Conservation (phyloP, 306 rosid species). For the Quercus alba region DNA sequence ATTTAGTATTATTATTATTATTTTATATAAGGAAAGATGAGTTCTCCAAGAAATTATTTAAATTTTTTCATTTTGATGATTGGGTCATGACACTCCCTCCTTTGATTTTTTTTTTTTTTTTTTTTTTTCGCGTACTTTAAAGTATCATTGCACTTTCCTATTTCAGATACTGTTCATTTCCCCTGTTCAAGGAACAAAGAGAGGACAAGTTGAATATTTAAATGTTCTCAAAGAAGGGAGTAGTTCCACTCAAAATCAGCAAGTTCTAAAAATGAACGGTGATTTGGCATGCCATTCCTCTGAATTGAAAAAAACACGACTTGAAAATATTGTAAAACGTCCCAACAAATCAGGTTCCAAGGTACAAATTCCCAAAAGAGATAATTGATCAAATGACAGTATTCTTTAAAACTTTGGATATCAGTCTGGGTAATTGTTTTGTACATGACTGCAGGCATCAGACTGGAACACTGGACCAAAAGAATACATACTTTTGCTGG, state of each 20-base stretch:
- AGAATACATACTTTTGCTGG: slow-evolving; percentile 85
- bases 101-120: not conserved
- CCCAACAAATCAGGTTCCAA: slow-evolving; percentile 66
- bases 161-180: slow-evolving; percentile 71
- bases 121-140: not conserved
- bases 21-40: not conserved
- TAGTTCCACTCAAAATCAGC: slow-evolving; percentile 27
- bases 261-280: slow-evolving; percentile 43
- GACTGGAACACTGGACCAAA: slow-evolving; percentile 70
- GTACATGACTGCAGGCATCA: slow-evolving; percentile 53
- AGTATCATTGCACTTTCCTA: slow-evolving; percentile 25
- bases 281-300: slow-evolving; percentile 22
- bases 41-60: not conserved
- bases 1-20: not conserved
- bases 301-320: slow-evolving; percentile 45
- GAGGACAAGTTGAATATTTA: slow-evolving; percentile 22
- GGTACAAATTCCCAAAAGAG: slow-evolving; percentile 39
- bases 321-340: slow-evolving; percentile 60
- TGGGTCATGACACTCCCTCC: not conserved
- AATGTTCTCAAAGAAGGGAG: slow-evolving; percentile 37
- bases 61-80: not conserved
- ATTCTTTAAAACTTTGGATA: not conserved
- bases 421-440: not conserved
- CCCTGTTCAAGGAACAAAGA: slow-evolving; percentile 50
- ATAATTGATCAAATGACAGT: not conserved